Evolutionary conservation across 371 early-diverging fungal genomes (phyloP).

Genomic region (Rhizomucor miehei): DNA sequence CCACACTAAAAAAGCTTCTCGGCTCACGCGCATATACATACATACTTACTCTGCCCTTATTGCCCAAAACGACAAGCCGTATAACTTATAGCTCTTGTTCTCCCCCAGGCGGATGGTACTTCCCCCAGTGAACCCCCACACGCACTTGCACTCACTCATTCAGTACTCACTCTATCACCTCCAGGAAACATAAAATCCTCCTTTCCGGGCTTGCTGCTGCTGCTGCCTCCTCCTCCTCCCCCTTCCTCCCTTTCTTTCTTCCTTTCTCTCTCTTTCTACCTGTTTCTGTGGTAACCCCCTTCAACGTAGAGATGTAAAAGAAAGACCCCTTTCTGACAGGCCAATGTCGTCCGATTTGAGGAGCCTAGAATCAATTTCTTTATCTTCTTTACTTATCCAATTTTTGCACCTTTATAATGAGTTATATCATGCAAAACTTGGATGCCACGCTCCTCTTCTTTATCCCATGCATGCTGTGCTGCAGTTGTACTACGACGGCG

Average conservation of each 20-base stretch:
- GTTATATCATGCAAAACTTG: too few species aligned
- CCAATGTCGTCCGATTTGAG: not conserved
- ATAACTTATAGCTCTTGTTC: too few species aligned
- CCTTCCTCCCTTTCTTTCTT: constrained; percentile 3
- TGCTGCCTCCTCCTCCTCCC: constrained; percentile 1
- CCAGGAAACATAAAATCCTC: not conserved
- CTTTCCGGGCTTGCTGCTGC: constrained; percentile 2
- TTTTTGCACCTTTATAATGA: too few species aligned
- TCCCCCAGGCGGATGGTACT: too few species aligned
- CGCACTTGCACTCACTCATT: too few species aligned
- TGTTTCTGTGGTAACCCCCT: not conserved
- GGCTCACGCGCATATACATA: not conserved
- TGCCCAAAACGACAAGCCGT: too few species aligned
- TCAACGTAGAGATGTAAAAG: constrained; percentile 1
- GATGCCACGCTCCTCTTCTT: not conserved
- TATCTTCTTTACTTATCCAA: not conserved
- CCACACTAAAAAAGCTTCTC: not conserved
- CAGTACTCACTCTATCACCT: too few species aligned
- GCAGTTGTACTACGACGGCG: constrained; percentile 12
- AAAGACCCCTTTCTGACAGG: constrained; percentile 1
- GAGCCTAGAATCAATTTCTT: not conserved
- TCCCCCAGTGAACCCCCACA: too few species aligned
- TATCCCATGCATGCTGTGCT: constrained; percentile 2
- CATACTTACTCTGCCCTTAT: too few species aligned
- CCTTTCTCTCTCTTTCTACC: not conserved